Evolutionary conservation across 1,284 basidiomycete genomes (phyloP).

Genomic region (Moniliophthora roreri): DNA sequence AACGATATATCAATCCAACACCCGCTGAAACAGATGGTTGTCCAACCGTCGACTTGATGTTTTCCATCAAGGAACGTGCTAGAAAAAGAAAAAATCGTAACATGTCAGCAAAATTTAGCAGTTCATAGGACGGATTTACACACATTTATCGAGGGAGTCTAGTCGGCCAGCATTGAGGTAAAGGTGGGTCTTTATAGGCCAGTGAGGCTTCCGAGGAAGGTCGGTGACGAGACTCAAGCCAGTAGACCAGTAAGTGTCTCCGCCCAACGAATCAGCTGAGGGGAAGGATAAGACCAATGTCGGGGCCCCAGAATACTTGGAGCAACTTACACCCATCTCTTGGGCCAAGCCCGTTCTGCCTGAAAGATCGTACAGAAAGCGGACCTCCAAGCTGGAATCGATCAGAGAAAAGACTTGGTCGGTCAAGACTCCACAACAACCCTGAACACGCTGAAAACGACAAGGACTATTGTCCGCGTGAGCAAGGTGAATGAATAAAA

Average conservation of each 20-base stretch:
- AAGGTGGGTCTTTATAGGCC: conserved; percentile 86
- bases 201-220: conserved; percentile 76
- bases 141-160: conserved; percentile 63
- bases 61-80: conserved; percentile 43
- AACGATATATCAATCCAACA: conserved; percentile 87
- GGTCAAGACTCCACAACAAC: conserved; percentile 53
- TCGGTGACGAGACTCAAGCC: conserved; percentile 83
- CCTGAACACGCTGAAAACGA: conserved; percentile 68
- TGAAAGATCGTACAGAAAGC: conserved; percentile 86
- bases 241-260: conserved; percentile 84
- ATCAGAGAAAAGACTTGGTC: conserved; percentile 69
- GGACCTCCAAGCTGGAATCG: conserved; percentile 95
- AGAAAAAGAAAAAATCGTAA: background rate
- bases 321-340: conserved; percentile 68
- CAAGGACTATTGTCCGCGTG: conserved; percentile 44
- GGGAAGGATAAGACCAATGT: background rate
- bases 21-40: conserved; percentile 79
- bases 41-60: conserved; percentile 29
- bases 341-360: conserved; percentile 82
- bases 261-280: conserved; percentile 81
- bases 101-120: background rate
- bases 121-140: conserved; percentile 22
- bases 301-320: background rate
- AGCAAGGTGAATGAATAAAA: background rate
- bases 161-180: conserved; percentile 89